Conservation (phyloP, 352 stramenopile species). For the Thalassiosira sp. region DNA sequence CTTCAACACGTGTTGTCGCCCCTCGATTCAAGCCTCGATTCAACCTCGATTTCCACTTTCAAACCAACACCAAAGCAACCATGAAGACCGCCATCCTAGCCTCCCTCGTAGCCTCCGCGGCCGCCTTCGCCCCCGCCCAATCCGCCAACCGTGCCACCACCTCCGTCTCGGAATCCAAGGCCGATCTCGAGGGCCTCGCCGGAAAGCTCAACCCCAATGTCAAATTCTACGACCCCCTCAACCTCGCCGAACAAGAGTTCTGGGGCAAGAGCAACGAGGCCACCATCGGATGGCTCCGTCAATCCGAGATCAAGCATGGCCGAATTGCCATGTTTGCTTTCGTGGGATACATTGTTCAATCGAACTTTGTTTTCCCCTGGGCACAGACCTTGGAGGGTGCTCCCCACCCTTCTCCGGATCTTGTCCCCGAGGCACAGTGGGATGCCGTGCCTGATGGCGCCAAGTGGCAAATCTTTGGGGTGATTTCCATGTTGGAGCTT, state of each 20-base stretch:
- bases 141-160: constrained; percentile 13
- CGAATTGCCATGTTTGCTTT: constrained; percentile 73
- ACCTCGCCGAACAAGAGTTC: constrained; percentile 62
- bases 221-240: constrained; percentile 75
- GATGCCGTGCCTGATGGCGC: constrained; percentile 52
- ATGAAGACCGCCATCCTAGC: constrained; percentile 47
- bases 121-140: constrained; percentile 43
- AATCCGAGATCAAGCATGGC: constrained; percentile 74
- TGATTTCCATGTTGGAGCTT: constrained; percentile 68
- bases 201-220: constrained; percentile 64
- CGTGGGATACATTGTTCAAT: constrained; percentile 66
- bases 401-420: constrained; percentile 26
- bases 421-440: constrained; percentile 60
- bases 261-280: constrained; percentile 67
- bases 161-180: constrained; percentile 39
- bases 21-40: neutral
- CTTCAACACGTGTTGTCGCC: neutral
- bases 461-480: constrained; percentile 71
- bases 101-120: constrained; percentile 35
- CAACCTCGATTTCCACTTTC: neutral
- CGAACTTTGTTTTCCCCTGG: constrained; percentile 61
- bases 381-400: constrained; percentile 39
- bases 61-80: constrained; percentile 2
- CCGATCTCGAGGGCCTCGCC: constrained; percentile 66
- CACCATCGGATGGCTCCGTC: constrained; percentile 66